These are phyloP conservation scores for Pythium folliculosum DNA, from an alignment of 352 stramenopile species.

Conservation along the genomic window DNA sequence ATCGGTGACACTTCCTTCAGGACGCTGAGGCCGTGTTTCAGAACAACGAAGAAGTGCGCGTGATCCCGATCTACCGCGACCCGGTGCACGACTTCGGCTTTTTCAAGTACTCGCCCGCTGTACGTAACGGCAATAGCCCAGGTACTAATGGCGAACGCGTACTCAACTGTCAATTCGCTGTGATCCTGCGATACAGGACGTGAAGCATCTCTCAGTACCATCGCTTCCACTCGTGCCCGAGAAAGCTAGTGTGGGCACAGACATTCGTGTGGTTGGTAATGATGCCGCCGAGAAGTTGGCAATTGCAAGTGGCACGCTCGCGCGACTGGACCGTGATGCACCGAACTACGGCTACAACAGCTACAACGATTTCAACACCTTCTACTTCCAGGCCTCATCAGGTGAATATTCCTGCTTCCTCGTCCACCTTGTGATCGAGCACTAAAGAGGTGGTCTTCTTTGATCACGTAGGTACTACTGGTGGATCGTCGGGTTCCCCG, in stretches of 20 bases:
- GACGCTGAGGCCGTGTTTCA: slow-evolving; percentile 91
- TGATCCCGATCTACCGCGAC: slow-evolving; percentile 91
- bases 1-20: slow-evolving; percentile 28
- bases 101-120: slow-evolving; percentile 86
- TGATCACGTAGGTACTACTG: slow-evolving; percentile 50
- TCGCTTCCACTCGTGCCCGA: slow-evolving; percentile 80
- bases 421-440: not conserved
- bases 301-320: slow-evolving; percentile 91
- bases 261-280: slow-evolving; percentile 93
- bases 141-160: not conserved
- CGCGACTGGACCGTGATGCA: slow-evolving; percentile 88
- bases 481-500: slow-evolving; percentile 87
- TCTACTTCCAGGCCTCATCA: slow-evolving; percentile 91
- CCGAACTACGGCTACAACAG: slow-evolving; percentile 89
- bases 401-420: slow-evolving; percentile 23
- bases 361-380: slow-evolving; percentile 95
- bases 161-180: not conserved
- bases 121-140: slow-evolving; percentile 21
- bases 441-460: not conserved
- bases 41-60: slow-evolving; percentile 94
- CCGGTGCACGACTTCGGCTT: slow-evolving; percentile 94
- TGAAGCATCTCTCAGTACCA: slow-evolving; percentile 83
- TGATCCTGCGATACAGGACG: slow-evolving; percentile 42
- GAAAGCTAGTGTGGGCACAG: slow-evolving; percentile 88
- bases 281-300: slow-evolving; percentile 92